Conservation (phyloP, 768 basidiomycete species). For the Postia placenta region DNA sequence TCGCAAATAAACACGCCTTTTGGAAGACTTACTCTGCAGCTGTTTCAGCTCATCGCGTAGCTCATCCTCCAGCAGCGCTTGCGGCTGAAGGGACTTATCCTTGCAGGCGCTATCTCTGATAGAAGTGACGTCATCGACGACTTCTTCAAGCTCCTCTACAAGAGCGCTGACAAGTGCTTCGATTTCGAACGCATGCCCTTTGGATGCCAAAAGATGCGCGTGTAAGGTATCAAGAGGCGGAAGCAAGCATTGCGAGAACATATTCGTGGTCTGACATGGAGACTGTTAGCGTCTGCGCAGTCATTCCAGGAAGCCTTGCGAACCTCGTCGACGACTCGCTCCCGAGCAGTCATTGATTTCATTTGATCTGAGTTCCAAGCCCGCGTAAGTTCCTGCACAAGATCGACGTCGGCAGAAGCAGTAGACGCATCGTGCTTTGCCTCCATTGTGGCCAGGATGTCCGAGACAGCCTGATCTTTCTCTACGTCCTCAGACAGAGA, state of each 20-base stretch:
- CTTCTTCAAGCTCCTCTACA: constrained; percentile 27
- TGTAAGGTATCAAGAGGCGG: constrained; percentile 22
- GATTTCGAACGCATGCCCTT: constrained; percentile 17
- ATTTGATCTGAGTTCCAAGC: constrained; percentile 30
- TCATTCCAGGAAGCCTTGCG: not conserved
- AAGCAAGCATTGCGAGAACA: constrained; percentile 18
- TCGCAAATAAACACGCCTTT: not conserved
- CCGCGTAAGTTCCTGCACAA: constrained; percentile 21
- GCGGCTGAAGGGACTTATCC: too few relatives aligned
- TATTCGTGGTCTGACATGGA: constrained; percentile 14
- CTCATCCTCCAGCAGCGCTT: not conserved
- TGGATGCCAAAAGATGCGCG: constrained; percentile 12
- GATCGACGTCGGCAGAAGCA: constrained; percentile 9
- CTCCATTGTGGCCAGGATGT: not conserved
- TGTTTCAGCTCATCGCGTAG: constrained; percentile 8
- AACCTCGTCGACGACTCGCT: constrained; percentile 23
- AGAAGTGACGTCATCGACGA: constrained; percentile 12
- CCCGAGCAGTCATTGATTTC: constrained; percentile 18
- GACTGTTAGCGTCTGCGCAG: not conserved
- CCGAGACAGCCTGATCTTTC: not conserved
- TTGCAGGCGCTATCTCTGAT: not conserved
- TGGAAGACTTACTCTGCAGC: constrained; percentile 4
- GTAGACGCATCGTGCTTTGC: not conserved
- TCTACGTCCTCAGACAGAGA: not conserved
- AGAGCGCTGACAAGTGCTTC: constrained; percentile 29